Conservation (phyloP, 2,329 filamentous ascomycete genomes). For the Helotiales sp. region DNA sequence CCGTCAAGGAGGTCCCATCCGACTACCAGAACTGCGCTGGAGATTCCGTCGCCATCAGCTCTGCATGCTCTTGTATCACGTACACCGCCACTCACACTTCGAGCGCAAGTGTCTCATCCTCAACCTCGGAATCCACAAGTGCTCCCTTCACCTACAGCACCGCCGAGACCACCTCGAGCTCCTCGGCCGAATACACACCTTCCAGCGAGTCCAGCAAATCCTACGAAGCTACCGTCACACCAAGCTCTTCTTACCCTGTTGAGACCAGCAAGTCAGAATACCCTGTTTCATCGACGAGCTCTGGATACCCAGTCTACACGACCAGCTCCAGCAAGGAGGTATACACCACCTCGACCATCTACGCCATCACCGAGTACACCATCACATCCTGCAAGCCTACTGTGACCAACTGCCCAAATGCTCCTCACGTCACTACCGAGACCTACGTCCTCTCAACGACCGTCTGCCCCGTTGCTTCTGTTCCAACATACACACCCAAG, state of each 20-base stretch:
- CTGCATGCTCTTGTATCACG: conserved; percentile 38
- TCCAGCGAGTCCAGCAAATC: conserved; percentile 12
- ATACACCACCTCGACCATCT: conserved; percentile 52
- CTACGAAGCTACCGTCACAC: not conserved
- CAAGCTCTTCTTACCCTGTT: conserved; percentile 7
- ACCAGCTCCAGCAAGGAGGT: not conserved
- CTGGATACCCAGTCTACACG: not conserved
- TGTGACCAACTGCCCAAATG: conserved; percentile 38
- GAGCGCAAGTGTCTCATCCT: conserved; percentile 26
- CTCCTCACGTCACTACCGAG: conserved; percentile 11
- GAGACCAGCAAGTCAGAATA: not conserved
- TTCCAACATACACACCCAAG: not conserved
- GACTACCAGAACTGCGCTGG: conserved; percentile 43
- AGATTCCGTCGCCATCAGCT: conserved; percentile 35
- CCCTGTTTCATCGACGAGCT: not conserved
- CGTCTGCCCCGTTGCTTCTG: conserved; percentile 17
- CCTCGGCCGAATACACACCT: conserved; percentile 9
- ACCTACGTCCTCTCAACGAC: conserved; percentile 20
- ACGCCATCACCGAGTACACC: conserved; percentile 50
- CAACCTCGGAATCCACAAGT: conserved; percentile 19
- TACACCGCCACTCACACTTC: conserved; percentile 43
- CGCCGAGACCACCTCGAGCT: conserved; percentile 4
- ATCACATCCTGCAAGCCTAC: conserved; percentile 37
- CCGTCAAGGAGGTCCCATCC: conserved; percentile 42
- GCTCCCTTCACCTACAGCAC: conserved; percentile 8